Evolutionary conservation across 805 yeast genomes (phyloP).

Genomic region (Saccharomycopsis vini): DNA sequence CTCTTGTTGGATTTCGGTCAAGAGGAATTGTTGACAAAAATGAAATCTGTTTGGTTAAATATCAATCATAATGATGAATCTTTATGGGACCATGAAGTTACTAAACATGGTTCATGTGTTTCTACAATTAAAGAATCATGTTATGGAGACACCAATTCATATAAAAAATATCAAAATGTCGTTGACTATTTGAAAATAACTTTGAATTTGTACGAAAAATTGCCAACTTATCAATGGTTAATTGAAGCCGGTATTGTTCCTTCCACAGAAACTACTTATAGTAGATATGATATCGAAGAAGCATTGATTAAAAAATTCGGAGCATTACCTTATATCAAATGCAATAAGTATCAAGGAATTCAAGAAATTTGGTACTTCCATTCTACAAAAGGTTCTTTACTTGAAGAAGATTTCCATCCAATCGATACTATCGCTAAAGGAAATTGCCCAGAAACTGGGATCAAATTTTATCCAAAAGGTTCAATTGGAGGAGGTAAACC

Average conservation of each 20-base stretch:
- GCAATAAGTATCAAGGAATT: slow-evolving; percentile 42
- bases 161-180: slow-evolving; percentile 37
- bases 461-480: slow-evolving; percentile 66
- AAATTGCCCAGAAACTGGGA: slow-evolving; percentile 28
- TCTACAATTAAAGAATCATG: slow-evolving; percentile 68
- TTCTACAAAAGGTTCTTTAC: slow-evolving; percentile 62
- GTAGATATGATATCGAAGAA: slow-evolving; percentile 42
- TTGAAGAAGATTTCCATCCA: slow-evolving; percentile 53
- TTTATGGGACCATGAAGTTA: slow-evolving; percentile 87
- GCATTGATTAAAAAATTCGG: slow-evolving; percentile 44
- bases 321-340: slow-evolving; percentile 51
- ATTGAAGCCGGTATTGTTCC: slow-evolving; percentile 67
- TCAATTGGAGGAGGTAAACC: slow-evolving; percentile 20
- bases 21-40: slow-evolving; percentile 31
- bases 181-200: slow-evolving; percentile 62
- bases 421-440: slow-evolving; percentile 33
- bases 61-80: slow-evolving; percentile 56
- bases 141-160: slow-evolving; percentile 30
- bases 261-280: slow-evolving; percentile 45
- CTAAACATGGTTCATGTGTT: slow-evolving; percentile 92
- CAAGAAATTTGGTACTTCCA: slow-evolving; percentile 72
- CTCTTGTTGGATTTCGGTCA: slow-evolving; percentile 7
- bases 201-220: slow-evolving; percentile 43
- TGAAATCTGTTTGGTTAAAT: slow-evolving; percentile 66
- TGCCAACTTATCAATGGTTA: slow-evolving; percentile 64